Percentiles rank a stretch among this genome's conserved stretches.
These are phyloP conservation scores for Platanthera zijinensis DNA, from an alignment of 106 monocot genomes.

Conservation along the genomic window DNA sequence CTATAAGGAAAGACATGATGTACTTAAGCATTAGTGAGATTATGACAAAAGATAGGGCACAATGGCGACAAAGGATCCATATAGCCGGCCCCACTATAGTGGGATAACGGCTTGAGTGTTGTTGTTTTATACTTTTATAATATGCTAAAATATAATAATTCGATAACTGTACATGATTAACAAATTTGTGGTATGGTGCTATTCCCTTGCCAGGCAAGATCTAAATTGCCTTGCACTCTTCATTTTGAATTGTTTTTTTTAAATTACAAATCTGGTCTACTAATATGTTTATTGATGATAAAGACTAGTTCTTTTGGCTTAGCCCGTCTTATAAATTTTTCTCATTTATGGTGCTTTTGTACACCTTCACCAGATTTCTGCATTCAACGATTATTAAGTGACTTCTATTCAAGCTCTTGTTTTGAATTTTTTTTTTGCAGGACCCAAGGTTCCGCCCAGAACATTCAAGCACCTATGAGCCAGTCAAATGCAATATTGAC, in stretches of 20 bases:
- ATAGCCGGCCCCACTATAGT: too few relatives aligned
- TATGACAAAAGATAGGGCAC: too few relatives aligned
- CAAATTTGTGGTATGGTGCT: too few relatives aligned
- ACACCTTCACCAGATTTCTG: neutral
- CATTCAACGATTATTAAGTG: neutral
- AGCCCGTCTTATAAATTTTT: neutral
- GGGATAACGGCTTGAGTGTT: too few relatives aligned
- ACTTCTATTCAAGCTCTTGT: neutral
- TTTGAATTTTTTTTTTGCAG: constrained; percentile 25
- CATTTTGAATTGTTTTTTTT: neutral
- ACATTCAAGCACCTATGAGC: constrained; percentile 64
- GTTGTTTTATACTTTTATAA: too few relatives aligned
- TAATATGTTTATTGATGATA: constrained; percentile 1
- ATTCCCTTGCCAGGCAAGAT: too few relatives aligned
- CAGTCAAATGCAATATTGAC: constrained; percentile 57
- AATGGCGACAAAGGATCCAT: too few relatives aligned
- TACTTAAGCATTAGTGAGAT: too few relatives aligned
- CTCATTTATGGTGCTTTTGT: neutral
- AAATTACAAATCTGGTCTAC: neutral
- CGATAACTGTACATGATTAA: too few relatives aligned
- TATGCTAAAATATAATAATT: too few relatives aligned
- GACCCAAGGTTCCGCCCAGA: constrained; percentile 88
- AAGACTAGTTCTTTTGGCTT: neutral
- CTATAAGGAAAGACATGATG: too few relatives aligned
- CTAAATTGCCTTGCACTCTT: too few relatives aligned